Conservation (phyloP, 805 yeast genomes). For the Teunomyces funiuensis region DNA sequence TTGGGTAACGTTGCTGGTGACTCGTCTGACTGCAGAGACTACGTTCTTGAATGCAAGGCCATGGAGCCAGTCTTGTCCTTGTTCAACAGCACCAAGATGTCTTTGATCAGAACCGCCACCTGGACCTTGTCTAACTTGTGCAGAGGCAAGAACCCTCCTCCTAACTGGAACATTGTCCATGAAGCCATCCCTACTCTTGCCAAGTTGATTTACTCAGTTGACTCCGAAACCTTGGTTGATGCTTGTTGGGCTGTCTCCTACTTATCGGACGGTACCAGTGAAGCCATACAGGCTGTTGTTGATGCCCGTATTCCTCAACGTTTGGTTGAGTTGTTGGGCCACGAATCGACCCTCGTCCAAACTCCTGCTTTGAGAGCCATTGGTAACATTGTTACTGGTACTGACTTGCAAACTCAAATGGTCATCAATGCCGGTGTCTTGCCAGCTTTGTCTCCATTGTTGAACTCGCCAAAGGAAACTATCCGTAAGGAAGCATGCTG, state of each 20-base stretch:
- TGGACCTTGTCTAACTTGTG: slow-evolving; percentile 97
- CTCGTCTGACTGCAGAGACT: slow-evolving; percentile 85
- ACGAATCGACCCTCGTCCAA: slow-evolving; percentile 82
- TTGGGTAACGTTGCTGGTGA: slow-evolving; percentile 99
- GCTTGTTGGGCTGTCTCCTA: slow-evolving; percentile 99
- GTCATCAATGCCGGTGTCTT: slow-evolving; percentile 92
- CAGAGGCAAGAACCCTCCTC: slow-evolving; percentile 95
- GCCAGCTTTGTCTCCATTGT: slow-evolving; percentile 76
- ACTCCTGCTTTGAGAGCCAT: slow-evolving; percentile 97
- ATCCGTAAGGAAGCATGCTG: slow-evolving; percentile 97
- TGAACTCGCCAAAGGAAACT: slow-evolving; percentile 84
- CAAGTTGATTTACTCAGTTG: slow-evolving; percentile 84
- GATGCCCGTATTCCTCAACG: slow-evolving; percentile 95
- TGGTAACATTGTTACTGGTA: slow-evolving; percentile 97
- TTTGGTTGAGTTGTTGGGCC: slow-evolving; percentile 85
- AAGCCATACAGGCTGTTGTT: slow-evolving; percentile 93
- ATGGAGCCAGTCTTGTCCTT: slow-evolving; percentile 83
- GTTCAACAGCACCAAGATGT: slow-evolving; percentile 77
- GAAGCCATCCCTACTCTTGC: slow-evolving; percentile 89
- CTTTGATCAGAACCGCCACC: slow-evolving; percentile 93
- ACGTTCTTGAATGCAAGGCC: slow-evolving; percentile 79
- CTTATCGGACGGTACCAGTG: slow-evolving; percentile 87
- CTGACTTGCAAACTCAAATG: slow-evolving; percentile 91
- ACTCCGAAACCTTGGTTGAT: slow-evolving; percentile 90
- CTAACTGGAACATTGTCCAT: slow-evolving; percentile 88